Percentiles rank a stretch among this genome's conserved stretches.
Conservation (phyloP, 306 rosid species). For the Lablab purpureus region DNA sequence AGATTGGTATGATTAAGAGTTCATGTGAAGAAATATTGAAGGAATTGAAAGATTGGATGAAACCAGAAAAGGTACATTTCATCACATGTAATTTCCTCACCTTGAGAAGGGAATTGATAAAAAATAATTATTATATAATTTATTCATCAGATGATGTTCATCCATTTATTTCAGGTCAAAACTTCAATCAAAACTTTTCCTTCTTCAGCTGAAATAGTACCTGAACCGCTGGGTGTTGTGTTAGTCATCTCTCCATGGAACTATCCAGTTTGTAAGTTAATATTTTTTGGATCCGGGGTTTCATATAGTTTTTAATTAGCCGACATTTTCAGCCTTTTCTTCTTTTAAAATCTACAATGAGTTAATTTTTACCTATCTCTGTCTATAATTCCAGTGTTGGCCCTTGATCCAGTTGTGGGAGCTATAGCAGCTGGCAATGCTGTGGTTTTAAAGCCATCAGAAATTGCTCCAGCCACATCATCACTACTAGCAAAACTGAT, state of each 20-base stretch:
- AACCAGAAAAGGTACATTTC: constrained; percentile 76
- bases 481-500: constrained; percentile 72
- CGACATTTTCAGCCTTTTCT: constrained; percentile 2
- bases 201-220: constrained; percentile 89
- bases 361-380: background rate
- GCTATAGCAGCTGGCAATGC: constrained; percentile 97
- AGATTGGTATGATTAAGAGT: constrained; percentile 74
- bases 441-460: constrained; percentile 95
- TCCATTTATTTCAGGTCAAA: constrained; percentile 63
- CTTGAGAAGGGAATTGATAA: background rate
- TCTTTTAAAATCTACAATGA: background rate
- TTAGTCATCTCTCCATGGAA: constrained; percentile 92
- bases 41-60: constrained; percentile 77
- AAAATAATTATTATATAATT: constrained; percentile 7
- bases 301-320: constrained; percentile 6
- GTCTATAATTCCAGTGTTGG: constrained; percentile 63
- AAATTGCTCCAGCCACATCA: constrained; percentile 83
- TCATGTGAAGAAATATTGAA: constrained; percentile 66
- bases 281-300: constrained; percentile 19
- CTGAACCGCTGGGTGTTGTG: constrained; percentile 91
- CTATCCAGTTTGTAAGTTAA: constrained; percentile 87
- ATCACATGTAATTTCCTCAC: constrained; percentile 22
- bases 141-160: constrained; percentile 13
- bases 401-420: constrained; percentile 92
- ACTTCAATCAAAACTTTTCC: constrained; percentile 80